These are phyloP conservation scores for Colletotrichum sojae DNA, from an alignment of 2,329 filamentous ascomycete genomes.

Conservation along the genomic window DNA sequence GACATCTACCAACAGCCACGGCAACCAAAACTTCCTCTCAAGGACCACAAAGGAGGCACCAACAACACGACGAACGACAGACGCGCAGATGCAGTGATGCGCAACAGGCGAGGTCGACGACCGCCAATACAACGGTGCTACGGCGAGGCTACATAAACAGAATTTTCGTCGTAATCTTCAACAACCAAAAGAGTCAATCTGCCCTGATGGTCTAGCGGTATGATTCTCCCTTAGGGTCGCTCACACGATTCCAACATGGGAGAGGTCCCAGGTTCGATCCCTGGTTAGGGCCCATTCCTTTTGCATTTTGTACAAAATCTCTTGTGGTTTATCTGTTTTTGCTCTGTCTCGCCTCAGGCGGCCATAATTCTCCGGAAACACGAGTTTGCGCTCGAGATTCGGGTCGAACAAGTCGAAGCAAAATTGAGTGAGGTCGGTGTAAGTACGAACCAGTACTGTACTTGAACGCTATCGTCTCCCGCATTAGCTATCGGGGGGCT, in stretches of 20 bases:
- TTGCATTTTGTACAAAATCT: background rate
- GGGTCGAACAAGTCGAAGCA: background rate
- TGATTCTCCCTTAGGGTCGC: background rate
- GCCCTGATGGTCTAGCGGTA: background rate
- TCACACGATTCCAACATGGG: background rate
- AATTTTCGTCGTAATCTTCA: background rate
- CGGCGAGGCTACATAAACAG: background rate
- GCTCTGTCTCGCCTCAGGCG: background rate
- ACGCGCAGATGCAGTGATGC: too few relatives aligned
- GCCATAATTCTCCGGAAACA: background rate
- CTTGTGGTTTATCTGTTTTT: background rate
- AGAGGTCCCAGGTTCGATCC: background rate
- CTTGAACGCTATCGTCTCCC: conserved; percentile 1
- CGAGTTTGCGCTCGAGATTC: background rate
- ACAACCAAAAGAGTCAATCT: accelerated
- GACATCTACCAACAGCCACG: too few relatives aligned
- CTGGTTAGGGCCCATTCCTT: background rate
- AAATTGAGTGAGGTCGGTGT: too few relatives aligned
- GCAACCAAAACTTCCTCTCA: too few relatives aligned
- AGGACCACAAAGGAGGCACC: too few relatives aligned
- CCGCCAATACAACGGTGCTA: too few relatives aligned
- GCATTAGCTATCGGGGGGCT: conserved; percentile 21
- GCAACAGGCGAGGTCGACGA: too few relatives aligned
- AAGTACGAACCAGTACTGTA: background rate
- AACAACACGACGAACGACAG: too few relatives aligned